Conservation (phyloP, 768 basidiomycete genomes). For the Tulasnella sp. region DNA sequence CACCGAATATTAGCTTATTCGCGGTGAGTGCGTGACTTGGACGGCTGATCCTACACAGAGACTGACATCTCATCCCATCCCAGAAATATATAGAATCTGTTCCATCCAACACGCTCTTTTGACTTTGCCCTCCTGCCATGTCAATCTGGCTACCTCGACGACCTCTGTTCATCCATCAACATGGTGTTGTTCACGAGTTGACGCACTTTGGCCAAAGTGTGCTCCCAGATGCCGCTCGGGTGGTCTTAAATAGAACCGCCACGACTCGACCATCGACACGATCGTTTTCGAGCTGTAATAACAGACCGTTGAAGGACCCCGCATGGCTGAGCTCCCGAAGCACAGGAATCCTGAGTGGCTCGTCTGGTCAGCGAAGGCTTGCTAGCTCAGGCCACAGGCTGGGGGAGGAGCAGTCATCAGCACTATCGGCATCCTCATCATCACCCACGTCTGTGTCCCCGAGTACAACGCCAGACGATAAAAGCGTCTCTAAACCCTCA, state of each 20-base stretch:
- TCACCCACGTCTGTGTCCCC: neutral
- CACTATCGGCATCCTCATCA: too few species aligned
- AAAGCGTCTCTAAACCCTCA: conserved; percentile 16
- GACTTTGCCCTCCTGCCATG: neutral
- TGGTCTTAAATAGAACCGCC: too few species aligned
- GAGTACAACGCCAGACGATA: neutral
- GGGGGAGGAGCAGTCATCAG: neutral
- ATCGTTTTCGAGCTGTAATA: too few species aligned
- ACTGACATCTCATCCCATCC: neutral
- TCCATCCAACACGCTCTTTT: neutral
- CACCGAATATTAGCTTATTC: too few species aligned
- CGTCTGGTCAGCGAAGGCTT: neutral
- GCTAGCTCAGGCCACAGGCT: neutral
- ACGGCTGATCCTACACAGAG: neutral
- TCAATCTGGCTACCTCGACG: conserved; percentile 13
- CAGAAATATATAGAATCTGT: neutral
- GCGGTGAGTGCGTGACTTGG: neutral
- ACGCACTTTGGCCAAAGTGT: too few species aligned
- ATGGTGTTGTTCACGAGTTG: too few species aligned
- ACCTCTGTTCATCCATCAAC: neutral
- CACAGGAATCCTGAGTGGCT: too few species aligned
- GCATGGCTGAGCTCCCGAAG: too few species aligned
- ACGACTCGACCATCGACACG: too few species aligned
- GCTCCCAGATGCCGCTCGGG: too few species aligned
- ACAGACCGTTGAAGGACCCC: too few species aligned